phyloP scores from a whole-genome alignment of 257 asterid genomes.

The Mentha longifolia region DNA sequence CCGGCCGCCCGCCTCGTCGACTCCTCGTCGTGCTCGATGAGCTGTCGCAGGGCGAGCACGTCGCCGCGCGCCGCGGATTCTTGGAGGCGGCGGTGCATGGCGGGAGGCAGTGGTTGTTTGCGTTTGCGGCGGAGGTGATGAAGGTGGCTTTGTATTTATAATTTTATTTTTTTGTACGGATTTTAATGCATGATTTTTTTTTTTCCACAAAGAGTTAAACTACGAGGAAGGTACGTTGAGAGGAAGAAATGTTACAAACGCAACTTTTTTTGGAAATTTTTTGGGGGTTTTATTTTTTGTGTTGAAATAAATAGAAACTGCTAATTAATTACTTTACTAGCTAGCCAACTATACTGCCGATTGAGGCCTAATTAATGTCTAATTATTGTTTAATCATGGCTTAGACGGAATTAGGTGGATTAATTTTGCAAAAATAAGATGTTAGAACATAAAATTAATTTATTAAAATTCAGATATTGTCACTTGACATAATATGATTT shows the following conservation, averaged over 20 bases:
- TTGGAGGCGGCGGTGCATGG: constrained; percentile 50
- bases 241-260: not conserved
- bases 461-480: too few relatives aligned
- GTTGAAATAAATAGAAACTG: too few relatives aligned
- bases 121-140: not conserved
- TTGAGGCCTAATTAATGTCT: too few relatives aligned
- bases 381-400: too few relatives aligned
- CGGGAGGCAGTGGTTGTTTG: not conserved
- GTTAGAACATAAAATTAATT: too few relatives aligned
- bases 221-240: constrained; percentile 21
- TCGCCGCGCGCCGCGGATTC: constrained; percentile 45
- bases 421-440: too few relatives aligned
- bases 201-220: constrained; percentile 7
- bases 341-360: too few relatives aligned
- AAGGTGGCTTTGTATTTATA: not conserved
- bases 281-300: not conserved
- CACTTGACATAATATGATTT: too few relatives aligned
- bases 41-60: constrained; percentile 22
- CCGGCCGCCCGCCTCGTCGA: constrained; percentile 18
- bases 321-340: too few relatives aligned
- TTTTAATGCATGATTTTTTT: not conserved
- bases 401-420: too few relatives aligned
- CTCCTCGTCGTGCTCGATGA: constrained; percentile 26
- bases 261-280: not conserved
- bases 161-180: not conserved